Evolutionary conservation across 805 yeast species (phyloP).

Genomic region (Tetrapisispora taiwanensis): DNA sequence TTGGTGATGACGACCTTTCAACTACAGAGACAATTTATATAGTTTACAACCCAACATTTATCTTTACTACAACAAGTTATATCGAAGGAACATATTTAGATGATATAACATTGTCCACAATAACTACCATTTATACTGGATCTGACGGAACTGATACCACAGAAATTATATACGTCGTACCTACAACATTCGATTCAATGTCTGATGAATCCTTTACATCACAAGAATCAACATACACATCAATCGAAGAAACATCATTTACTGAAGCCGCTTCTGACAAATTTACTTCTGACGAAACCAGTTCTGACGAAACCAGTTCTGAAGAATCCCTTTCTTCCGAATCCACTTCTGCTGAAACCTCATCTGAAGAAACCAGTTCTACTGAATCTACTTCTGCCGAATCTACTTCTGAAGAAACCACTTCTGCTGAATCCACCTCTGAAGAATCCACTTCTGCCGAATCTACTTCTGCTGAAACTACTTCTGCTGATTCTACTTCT

Average conservation of each 20-base stretch:
- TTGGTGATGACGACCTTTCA: background rate
- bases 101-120: background rate
- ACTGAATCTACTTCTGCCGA: background rate
- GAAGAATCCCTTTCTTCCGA: background rate
- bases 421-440: background rate
- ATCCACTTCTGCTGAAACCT: background rate
- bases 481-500: background rate
- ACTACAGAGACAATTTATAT: conserved; percentile 1
- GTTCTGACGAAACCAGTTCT: background rate
- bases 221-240: no score
- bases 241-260: no score
- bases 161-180: background rate
- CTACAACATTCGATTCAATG: background rate
- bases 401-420: background rate
- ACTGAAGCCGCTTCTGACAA: no score
- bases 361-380: background rate
- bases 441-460: background rate
- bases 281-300: background rate
- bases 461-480: background rate
- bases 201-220: background rate
- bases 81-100: background rate
- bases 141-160: background rate
- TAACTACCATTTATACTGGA: background rate
- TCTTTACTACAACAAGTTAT: background rate
- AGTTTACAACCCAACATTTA: background rate